Base-by-base conservation (phyloP, 495 filamentous ascomycete species). In the Daldinia bambusicola region DNA sequence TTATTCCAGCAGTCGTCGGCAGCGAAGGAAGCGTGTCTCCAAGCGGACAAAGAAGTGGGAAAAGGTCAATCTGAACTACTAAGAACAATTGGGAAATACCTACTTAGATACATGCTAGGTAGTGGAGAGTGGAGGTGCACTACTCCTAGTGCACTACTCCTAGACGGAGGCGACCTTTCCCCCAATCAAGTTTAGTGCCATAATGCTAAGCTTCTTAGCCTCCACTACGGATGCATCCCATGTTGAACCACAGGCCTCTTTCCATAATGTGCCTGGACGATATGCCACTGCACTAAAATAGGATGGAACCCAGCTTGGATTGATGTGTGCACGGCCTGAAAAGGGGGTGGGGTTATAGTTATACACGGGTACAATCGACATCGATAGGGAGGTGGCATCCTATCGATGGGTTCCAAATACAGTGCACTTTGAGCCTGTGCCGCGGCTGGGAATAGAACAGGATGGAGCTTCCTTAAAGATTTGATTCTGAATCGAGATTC, bases 201-300 rank as follows among this genome's bases (percentile, higher is more conserved):
- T 32, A 50, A 38, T 34, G 32, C 65, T 48, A 72, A 67, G 69
- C 63, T 67, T 71, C 63, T 71, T 66, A 62, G 55, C 43, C 14
- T 53, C 30, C 34, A 62, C 31, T 70, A 41, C 69, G 26, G 58
- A 55, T 63, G 58, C 43, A 63, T 45, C 32, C 20, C 50, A 45
- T 61, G 48, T 38, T 48, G 20, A 16, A 48, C 43, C 16, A 48
- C 32, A 32, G 16, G 37, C 53, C 58, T 43, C 45, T 48, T 50
- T 41, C 45, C 51, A 43, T 20, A 53, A 58, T 34, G 53, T 34
- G 53, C 50, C 32, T 56, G 50, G 50, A 40, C 13, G 10, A 53
- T 51, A 63, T 58, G 16, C 59, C 30, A 71, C 58, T 52, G 52
- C 30, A 71, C 58, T 52, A 57, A 40, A 63, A 61, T 61, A 58